Base-by-base conservation (phyloP, 1,284 basidiomycete species). In the Sparassis latifolia region DNA sequence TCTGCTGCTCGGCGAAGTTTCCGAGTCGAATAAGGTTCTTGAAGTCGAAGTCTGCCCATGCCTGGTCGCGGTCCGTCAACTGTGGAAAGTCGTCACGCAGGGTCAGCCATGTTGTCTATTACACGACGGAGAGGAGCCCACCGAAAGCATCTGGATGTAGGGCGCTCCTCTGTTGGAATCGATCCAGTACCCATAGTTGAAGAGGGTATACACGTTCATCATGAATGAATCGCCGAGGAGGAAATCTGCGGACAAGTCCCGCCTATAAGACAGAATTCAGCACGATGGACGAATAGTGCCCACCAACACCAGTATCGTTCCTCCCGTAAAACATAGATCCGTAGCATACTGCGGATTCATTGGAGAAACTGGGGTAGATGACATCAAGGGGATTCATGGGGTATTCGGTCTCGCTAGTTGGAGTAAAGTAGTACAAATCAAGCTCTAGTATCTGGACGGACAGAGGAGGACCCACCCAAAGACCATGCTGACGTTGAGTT, bases 301-400 rank as follows among this genome's bases (percentile, higher is more conserved):
- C 20, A 20, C 20, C 20, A 20, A 20, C 20, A 20, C 20, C 20
- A 20, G 20, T 20, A 20, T 20, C 20, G 20, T 20, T 20, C 20
- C 20, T 20, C 20, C 20, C 20, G 20, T 38, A 38, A 7, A n/a
- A 38, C 9, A 38, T 9, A 7, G 35, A 7, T 38, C 9, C 35
- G 9, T 38, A n/a, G n/a, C 35, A 38, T 7, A n/a, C 7, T 7
- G 7, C 7, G 35, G 9, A 9, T 7, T n/a, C 35, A 38, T 38
- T n/a, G n/a, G 35, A n/a, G 35, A 38, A 7, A 4, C 41, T 35
- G 33, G 57, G 31, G 5, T 31, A 28, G 2, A 53, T 51, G 10
- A 49, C 33, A 42, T 60, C 58, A 37, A 58, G 53, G 7, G 58
- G 58, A 42, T 59, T 47, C 28, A 59, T 53, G 28, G 58, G 58